These are phyloP conservation scores for Durio zibethinus DNA, from an alignment of 345 rosid species.

Conservation along the genomic window DNA sequence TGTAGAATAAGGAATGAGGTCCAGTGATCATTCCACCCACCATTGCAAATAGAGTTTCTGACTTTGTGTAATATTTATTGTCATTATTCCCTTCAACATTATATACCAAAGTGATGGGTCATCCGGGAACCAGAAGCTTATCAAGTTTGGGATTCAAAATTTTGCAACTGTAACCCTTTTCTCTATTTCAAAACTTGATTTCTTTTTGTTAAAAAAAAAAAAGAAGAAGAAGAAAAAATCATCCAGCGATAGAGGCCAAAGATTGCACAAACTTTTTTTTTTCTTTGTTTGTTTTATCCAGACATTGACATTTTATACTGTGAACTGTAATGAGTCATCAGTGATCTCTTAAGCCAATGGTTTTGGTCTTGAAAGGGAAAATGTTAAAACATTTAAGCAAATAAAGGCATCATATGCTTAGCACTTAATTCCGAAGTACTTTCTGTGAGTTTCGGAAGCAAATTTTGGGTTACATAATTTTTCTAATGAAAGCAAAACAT, in stretches of 20 bases:
- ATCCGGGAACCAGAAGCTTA: no score
- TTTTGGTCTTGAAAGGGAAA: background rate
- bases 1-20: conserved; percentile 36
- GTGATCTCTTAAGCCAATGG: background rate
- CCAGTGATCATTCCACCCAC: conserved; percentile 33
- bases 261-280: background rate
- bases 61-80: background rate
- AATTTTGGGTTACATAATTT: background rate
- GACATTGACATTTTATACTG: background rate
- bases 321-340: background rate
- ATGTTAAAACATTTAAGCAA: background rate
- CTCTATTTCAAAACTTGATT: no score
- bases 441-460: background rate
- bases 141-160: no score
- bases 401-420: background rate
- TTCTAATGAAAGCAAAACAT: background rate
- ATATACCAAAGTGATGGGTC: conserved; percentile 7
- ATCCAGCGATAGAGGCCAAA: background rate
- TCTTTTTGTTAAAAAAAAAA: no score
- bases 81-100: conserved; percentile 10
- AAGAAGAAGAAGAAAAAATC: no score
- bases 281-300: background rate
- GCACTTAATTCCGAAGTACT: background rate
- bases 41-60: conserved; percentile 14
- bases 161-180: no score